Evolutionary conservation across 2,329 filamentous ascomycete genomes (phyloP), one percentile per base, ranked within the genome.

Genomic region (Berkeleyomyces rouxiae): DNA sequence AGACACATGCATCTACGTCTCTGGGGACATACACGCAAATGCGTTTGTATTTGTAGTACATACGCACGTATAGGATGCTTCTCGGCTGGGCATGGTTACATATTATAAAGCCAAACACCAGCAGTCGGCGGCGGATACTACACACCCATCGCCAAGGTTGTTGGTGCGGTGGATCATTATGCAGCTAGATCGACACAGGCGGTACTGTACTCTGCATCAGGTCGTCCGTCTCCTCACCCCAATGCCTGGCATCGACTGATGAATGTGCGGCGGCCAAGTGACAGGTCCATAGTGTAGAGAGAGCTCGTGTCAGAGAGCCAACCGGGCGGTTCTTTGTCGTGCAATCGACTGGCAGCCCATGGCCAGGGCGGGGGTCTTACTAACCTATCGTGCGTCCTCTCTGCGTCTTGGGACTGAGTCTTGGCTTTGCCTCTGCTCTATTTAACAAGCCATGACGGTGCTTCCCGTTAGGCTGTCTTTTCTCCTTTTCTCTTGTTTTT

Each of bases 371-470:
- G 33, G 51, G 46, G 49, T 55, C 51, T 55, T 39, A 9, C 39
- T 55, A 37, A 55, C 33, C 36, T 37, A 36, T 55, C 7, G 33
- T 10, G 51, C 11, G 11, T 55, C 37, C 7, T 36, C 51, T 7
- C 39, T 7, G 4, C 23, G n/a, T 55, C 51, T 37, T 36, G 33
- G 23, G 23, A 23, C 23, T 23, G 23, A 23, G 6, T 55, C 51
- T 37, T 55, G 33, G 36, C 39, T 13, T 51, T 51, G 16, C 23
- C 33, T 55, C 51, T 53, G 13, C 37, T n/a, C 31, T 53, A 55
- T n/a, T 39, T 55, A 55, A 55, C 51, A 55, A 55, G 11, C 31
- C 39, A 55, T 55, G n/a, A 55, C 51, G n/a, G 51, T 55, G 51
- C 51, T 51, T n/a, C 33, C 51, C 33, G 51, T n/a, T 55, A 11